Conservation (phyloP, 345 rosid species). For the Firmiana major region DNA sequence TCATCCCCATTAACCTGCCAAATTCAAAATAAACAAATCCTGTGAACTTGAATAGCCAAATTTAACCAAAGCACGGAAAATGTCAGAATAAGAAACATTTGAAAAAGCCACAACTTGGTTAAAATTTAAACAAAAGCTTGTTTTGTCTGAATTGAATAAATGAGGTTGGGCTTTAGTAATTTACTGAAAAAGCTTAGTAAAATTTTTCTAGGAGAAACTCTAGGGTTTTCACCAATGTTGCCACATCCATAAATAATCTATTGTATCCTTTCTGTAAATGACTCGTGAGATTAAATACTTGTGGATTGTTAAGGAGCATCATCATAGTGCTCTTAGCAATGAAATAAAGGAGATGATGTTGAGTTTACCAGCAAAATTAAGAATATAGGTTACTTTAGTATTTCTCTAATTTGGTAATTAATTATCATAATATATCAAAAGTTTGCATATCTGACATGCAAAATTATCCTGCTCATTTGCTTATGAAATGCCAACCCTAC, state of each 20-base stretch:
- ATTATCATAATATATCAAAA: not conserved
- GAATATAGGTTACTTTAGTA: not conserved
- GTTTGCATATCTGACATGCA: not conserved
- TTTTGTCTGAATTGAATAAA: not conserved
- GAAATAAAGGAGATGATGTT: not conserved
- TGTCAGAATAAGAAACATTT: not conserved
- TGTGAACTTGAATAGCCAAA: not conserved
- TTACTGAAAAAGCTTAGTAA: not conserved
- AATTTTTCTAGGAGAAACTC: not conserved
- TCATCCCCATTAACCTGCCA: constrained; percentile 18
- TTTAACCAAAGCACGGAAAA: not conserved
- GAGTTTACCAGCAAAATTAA: not conserved
- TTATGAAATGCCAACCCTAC: too few relatives aligned
- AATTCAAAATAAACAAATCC: not conserved
- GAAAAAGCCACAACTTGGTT: not conserved
- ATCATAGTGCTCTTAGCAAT: not conserved
- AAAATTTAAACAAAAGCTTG: not conserved
- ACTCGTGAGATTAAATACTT: not conserved
- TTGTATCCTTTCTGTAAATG: not conserved
- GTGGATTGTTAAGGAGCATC: not conserved
- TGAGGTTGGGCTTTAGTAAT: not conserved
- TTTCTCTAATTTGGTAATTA: not conserved
- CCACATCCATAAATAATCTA: not conserved
- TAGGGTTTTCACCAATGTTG: not conserved
- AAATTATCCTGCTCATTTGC: not conserved